Base-by-base conservation (phyloP, 108 stramenopile species). In the Asterionellopsis glacialis region DNA sequence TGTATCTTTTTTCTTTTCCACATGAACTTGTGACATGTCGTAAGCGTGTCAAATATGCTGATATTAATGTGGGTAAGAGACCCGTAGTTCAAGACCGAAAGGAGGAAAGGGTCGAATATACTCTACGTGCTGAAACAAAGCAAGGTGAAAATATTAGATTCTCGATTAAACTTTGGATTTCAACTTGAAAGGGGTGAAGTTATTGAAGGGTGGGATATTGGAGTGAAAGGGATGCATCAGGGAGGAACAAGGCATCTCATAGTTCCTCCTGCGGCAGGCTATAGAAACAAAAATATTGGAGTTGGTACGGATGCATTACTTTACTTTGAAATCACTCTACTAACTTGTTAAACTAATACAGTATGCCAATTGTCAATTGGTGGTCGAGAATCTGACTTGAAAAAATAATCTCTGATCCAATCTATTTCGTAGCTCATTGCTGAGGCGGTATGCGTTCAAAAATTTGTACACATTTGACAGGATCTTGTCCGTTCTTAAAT, bases 161-260 rank as follows among this genome's bases (percentile, higher is more conserved):
- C 71, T 7, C 69, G 68, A 48, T 65, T 70, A 11, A 81, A 77
- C 22, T 83, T 84, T 54, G 47, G 48, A 1, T 87, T 87, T 63
- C 73, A 73, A 19, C 7, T 83, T 0, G 85, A 82, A 16, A 77
- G 71, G 52, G 82, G 85, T 11, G 85, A 87, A 68, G 85, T 87
- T 5, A 78, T 87, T 18, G 48, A 77, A 33, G 93, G 88, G 0
- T 94, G 87, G 85, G 93, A 94, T 58, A 66, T 90, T 16, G 84
- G 85, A 14, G 28, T 90, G 21, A 52, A 56, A 33, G 86, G 84
- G 7, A 92, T 96, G 91, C 66, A 58, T 52, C 82, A 84, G 10
- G 93, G 95, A 54, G 95, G 94, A 33, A 50, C 51, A 40, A 62
- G 93, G 19, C 45, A 76, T 16, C 55, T 96, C 1, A 73, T 81